Conservation (phyloP, 2,329 filamentous ascomycete species). For the Claviceps sp. region DNA sequence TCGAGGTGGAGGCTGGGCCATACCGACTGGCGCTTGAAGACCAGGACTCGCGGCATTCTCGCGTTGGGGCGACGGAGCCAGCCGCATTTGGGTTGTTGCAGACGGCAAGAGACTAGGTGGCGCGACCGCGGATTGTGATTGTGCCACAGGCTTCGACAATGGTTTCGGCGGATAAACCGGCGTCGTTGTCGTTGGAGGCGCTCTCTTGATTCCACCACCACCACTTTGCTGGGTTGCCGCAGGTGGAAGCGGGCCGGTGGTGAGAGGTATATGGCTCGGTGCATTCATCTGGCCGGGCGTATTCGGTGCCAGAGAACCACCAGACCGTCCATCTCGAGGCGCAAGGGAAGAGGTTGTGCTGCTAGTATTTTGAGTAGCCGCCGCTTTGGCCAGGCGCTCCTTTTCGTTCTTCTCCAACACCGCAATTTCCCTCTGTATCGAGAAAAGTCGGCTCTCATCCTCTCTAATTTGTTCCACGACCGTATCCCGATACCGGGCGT, state of each 20-base stretch:
- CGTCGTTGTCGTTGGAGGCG: conserved; percentile 18
- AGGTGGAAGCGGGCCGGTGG: conserved; percentile 8
- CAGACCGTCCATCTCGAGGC: conserved; percentile 19
- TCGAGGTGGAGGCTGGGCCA: conserved; percentile 18
- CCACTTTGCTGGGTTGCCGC: conserved; percentile 3
- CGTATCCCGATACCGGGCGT: conserved; percentile 58
- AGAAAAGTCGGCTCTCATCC: conserved; percentile 56
- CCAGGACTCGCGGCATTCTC: conserved; percentile 17
- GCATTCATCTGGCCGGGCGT: background rate
- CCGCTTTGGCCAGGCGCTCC: conserved; percentile 22
- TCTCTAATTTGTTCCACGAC: conserved; percentile 57
- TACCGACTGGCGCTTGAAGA: conserved; percentile 23
- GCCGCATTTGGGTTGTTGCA: conserved; percentile 16
- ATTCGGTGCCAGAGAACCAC: background rate
- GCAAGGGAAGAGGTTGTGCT: conserved; percentile 18
- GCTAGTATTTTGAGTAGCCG: conserved; percentile 20
- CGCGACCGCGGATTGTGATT: conserved; percentile 15
- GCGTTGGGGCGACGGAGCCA: conserved; percentile 18
- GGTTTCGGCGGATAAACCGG: conserved; percentile 23
- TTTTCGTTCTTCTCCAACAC: conserved; percentile 44
- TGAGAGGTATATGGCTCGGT: background rate
- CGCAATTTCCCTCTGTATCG: conserved; percentile 52
- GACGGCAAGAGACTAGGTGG: conserved; percentile 16
- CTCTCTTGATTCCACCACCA: conserved; percentile 12
- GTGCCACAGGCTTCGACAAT: conserved; percentile 10